phyloP scores from a whole-genome alignment of 768 basidiomycete genomes.

The Macrolepiota dolichaula region DNA sequence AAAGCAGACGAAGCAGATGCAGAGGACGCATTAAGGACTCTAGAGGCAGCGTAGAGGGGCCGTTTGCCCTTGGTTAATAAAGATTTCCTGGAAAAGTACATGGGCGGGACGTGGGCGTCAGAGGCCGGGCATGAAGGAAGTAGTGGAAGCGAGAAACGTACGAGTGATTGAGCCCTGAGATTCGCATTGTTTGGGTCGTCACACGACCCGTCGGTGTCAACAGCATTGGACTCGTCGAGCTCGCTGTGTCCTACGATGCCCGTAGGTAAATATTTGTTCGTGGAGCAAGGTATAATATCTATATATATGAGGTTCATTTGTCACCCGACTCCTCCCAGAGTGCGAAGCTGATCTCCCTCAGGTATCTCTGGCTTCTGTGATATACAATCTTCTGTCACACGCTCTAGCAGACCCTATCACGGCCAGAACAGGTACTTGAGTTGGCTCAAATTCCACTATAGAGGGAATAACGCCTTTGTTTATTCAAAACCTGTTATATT shows the following conservation, averaged over 20 bases:
- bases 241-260: neutral
- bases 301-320: neutral
- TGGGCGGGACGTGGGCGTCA: constrained; percentile 17
- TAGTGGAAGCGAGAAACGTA: neutral
- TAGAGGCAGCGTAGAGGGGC: constrained; percentile 54
- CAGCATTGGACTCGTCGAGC: too few relatives aligned
- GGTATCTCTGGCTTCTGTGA: too few relatives aligned
- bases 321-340: neutral
- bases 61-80: constrained; percentile 49
- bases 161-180: neutral
- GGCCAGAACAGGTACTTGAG: too few relatives aligned
- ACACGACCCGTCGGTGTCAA: neutral
- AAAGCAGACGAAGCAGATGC: constrained; percentile 46
- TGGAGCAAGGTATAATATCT: neutral
- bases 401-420: too few relatives aligned
- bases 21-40: constrained; percentile 49
- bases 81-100: constrained; percentile 52
- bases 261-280: neutral
- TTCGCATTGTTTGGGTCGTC: neutral
- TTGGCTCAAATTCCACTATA: too few relatives aligned
- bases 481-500: too few relatives aligned
- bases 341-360: too few relatives aligned
- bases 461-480: too few relatives aligned
- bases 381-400: too few relatives aligned
- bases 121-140: neutral